Conservation (phyloP, 805 yeast genomes). For the Jamesozyma hellenica region DNA sequence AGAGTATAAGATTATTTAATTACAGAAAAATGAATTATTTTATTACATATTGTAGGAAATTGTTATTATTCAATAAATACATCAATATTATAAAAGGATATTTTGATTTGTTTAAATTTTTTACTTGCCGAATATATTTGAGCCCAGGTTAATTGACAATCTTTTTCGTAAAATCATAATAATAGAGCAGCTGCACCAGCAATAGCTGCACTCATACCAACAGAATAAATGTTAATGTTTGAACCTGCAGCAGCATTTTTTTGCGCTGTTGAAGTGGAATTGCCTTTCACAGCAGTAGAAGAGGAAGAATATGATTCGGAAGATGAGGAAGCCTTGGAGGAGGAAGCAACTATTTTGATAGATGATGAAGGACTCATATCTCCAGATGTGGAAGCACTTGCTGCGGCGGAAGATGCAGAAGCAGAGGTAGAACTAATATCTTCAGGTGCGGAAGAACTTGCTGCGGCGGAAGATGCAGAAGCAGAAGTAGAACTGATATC, state of each 20-base stretch:
- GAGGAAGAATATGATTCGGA: constrained; percentile 2
- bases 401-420: background rate
- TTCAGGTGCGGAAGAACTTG: background rate
- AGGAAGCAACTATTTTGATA: background rate
- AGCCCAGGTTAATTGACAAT: too few relatives aligned
- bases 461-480: constrained; percentile 1
- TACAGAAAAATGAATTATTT: too few relatives aligned
- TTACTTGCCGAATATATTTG: too few relatives aligned
- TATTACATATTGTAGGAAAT: too few relatives aligned
- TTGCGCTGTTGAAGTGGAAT: background rate
- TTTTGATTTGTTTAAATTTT: too few relatives aligned
- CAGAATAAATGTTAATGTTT: constrained; percentile 1
- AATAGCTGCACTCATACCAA: constrained; percentile 14
- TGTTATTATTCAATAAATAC: too few relatives aligned
- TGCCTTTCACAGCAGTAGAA: background rate
- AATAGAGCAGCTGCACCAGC: constrained; percentile 16
- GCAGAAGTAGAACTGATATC: constrained; percentile 1
- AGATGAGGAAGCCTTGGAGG: constrained; percentile 1
- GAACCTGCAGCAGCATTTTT: constrained; percentile 8
- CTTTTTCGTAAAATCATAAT: constrained; percentile 6
- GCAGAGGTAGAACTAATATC: constrained; percentile 1
- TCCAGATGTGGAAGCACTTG: constrained; percentile 2
- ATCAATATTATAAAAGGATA: too few relatives aligned
- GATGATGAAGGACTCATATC: constrained; percentile 1
- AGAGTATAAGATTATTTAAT: too few relatives aligned